Conservation (phyloP, 2,329 filamentous ascomycete genomes). For the Epichloe amarillans region DNA sequence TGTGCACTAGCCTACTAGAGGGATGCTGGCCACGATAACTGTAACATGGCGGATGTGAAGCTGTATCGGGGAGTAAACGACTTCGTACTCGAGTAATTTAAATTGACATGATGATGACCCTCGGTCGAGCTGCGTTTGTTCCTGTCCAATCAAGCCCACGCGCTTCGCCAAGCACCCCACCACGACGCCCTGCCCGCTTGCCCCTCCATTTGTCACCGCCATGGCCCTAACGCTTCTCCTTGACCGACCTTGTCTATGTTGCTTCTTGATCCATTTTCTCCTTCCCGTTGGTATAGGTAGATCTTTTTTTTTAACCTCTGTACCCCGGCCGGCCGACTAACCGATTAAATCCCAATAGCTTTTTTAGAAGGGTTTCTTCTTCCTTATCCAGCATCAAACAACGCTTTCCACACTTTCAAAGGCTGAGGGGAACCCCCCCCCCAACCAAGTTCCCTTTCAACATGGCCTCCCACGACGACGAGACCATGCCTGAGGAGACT, state of each 20-base stretch:
- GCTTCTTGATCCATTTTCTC: not conserved
- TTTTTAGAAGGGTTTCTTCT: not conserved
- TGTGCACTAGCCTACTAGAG: too few species aligned
- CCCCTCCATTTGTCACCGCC: conserved; percentile 24
- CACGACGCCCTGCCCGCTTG: conserved; percentile 5
- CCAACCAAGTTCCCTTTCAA: not conserved
- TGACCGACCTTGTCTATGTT: conserved; percentile 6
- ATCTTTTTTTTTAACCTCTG: not conserved
- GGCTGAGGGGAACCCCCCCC: not conserved
- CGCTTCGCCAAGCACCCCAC: conserved; percentile 1
- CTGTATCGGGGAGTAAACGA: too few species aligned
- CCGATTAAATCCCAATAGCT: not conserved
- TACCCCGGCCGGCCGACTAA: not conserved
- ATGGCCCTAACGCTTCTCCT: conserved; percentile 7
- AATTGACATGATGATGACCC: too few species aligned
- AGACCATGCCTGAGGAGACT: conserved; percentile 75
- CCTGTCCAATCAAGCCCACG: conserved; percentile 5
- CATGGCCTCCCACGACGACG: conserved; percentile 63
- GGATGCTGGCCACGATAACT: too few species aligned
- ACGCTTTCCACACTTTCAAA: not conserved
- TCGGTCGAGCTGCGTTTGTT: not conserved
- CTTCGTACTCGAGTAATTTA: too few species aligned
- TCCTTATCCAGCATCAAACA: not conserved
- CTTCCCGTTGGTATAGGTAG: not conserved
- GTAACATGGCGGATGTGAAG: too few species aligned